These are phyloP conservation scores for Trichoderma koningiopsis DNA, from an alignment of 2,329 filamentous ascomycete species.

Conservation along the genomic window DNA sequence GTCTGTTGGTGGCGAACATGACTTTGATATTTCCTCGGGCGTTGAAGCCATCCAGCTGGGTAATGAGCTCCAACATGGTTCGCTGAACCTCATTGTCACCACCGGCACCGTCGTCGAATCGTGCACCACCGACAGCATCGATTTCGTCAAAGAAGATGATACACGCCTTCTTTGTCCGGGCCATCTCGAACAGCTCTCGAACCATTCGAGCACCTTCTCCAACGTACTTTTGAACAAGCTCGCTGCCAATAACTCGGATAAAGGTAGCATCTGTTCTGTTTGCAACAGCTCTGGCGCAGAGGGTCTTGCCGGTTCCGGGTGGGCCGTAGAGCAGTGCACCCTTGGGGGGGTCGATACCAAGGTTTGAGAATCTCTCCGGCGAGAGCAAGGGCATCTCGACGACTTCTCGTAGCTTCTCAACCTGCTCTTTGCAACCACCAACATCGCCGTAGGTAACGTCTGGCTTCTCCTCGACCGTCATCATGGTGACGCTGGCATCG, in stretches of 20 bases:
- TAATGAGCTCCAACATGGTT: conserved; percentile 98
- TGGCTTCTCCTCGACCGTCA: conserved; percentile 99
- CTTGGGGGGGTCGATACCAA: conserved; percentile 99
- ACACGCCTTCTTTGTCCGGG: conserved; percentile 97
- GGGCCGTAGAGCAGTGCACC: conserved; percentile 95
- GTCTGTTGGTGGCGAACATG: conserved; percentile 98
- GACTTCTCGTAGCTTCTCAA: conserved; percentile 97
- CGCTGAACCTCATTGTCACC: conserved; percentile 97
- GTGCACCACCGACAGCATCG: conserved; percentile 91
- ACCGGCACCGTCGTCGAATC: conserved; percentile 94
- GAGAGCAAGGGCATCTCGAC: conserved; percentile 98
- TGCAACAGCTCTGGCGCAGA: conserved; percentile 94
- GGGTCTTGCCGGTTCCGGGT: conserved; percentile 97
- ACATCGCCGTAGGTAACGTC: conserved; percentile 99
- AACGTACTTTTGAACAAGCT: conserved; percentile 98
- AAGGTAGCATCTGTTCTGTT: conserved; percentile 98
- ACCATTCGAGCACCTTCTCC: conserved; percentile 99
- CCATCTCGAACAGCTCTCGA: conserved; percentile 98
- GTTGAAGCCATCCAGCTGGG: conserved; percentile 95
- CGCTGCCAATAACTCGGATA: conserved; percentile 96
- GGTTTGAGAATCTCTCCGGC: conserved; percentile 93
- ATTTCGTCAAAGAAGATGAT: conserved; percentile 99
- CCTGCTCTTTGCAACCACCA: conserved; percentile 98
- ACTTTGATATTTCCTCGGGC: conserved; percentile 98
- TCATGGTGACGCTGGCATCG: conserved; percentile 98